Evolutionary conservation across 306 rosid species (phyloP).

Genomic region (Begonia loranthoides): DNA sequence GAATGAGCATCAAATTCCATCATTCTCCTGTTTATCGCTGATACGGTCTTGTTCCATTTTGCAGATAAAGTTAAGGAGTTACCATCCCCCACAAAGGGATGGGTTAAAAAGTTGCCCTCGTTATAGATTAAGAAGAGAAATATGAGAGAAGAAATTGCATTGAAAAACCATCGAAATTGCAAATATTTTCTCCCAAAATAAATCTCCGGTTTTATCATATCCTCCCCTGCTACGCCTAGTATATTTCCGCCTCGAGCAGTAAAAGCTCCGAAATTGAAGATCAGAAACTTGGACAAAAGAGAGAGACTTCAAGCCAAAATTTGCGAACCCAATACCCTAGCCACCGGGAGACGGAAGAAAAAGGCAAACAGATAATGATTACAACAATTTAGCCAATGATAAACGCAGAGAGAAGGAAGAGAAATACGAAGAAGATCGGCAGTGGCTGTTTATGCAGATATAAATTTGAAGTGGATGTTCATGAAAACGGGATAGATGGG

Average conservation of each 20-base stretch:
- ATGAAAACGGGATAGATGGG: background rate
- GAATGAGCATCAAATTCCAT: conserved; percentile 15
- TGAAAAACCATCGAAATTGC: conserved; percentile 24
- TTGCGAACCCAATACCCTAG: no score
- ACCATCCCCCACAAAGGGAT: conserved; percentile 9
- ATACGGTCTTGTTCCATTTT: conserved; percentile 9
- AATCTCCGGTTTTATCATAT: no score
- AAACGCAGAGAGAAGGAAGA: background rate
- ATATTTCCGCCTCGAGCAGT: no score
- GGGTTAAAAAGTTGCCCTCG: background rate
- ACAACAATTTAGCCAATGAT: no score
- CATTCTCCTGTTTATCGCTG: conserved; percentile 26
- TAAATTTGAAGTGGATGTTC: background rate
- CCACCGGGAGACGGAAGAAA: no score
- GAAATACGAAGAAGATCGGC: background rate
- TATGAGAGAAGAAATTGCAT: conserved; percentile 26
- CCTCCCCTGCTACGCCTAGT: no score
- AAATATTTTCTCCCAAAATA: background rate
- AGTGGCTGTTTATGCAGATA: no score
- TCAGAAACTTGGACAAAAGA: no score
- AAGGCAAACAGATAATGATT: no score
- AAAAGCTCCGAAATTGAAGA: no score
- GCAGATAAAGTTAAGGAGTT: conserved; percentile 5
- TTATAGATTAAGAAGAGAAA: conserved; percentile 31
- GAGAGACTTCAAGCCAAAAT: no score